Evolutionary conservation across 352 stramenopile genomes (phyloP).

Genomic region (Sclerospora graminicola): DNA sequence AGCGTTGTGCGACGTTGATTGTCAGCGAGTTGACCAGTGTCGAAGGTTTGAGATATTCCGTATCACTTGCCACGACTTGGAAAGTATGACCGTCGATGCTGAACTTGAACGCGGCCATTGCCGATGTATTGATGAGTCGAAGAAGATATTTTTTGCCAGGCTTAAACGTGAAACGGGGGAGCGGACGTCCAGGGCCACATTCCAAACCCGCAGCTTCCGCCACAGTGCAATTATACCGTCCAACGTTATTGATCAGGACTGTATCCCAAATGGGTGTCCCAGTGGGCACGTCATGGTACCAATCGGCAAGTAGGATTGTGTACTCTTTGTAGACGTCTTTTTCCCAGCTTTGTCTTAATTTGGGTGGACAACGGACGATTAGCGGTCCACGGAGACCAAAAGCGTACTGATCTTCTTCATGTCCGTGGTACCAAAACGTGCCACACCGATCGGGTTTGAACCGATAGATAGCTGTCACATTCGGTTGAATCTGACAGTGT

Average conservation of each 20-base stretch:
- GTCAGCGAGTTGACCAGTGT: constrained; percentile 20
- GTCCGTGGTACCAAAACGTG: constrained; percentile 36
- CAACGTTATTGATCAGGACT: constrained; percentile 32
- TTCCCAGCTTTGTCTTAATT: constrained; percentile 22
- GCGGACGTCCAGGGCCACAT: constrained; percentile 13
- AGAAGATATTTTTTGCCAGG: constrained; percentile 28
- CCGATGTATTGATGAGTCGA: constrained; percentile 31
- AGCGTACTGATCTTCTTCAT: constrained; percentile 37
- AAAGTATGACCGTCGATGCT: constrained; percentile 35
- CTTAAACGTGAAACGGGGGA: constrained; percentile 21
- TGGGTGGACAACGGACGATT: constrained; percentile 22
- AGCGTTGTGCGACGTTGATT: constrained; percentile 28
- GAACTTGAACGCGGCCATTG: constrained; percentile 33
- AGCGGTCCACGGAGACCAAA: constrained; percentile 29
- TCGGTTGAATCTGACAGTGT: constrained; percentile 33
- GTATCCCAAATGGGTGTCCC: constrained; percentile 31
- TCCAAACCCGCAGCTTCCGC: constrained; percentile 11
- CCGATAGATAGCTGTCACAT: constrained; percentile 28
- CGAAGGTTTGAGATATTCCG: constrained; percentile 25
- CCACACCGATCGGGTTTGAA: constrained; percentile 33
- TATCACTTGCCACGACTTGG: constrained; percentile 26
- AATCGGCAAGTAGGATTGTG: constrained; percentile 25
- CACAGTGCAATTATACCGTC: constrained; percentile 30
- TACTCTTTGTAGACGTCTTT: constrained; percentile 28
- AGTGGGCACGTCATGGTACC: constrained; percentile 30